These are phyloP conservation scores for Paxillus rubicundulus DNA, from an alignment of 768 basidiomycete species.

Conservation along the genomic window DNA sequence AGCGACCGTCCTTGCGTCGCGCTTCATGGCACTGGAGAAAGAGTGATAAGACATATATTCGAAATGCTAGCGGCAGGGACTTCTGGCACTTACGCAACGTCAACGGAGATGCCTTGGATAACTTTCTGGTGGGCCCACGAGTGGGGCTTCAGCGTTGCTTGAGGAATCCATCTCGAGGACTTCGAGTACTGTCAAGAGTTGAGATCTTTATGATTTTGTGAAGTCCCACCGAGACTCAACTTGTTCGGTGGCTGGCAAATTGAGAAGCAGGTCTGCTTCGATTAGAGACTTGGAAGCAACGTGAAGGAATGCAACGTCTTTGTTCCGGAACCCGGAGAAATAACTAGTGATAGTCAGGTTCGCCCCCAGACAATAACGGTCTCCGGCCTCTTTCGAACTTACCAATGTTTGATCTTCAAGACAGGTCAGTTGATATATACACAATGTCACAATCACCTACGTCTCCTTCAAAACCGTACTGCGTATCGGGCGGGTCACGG, in stretches of 20 bases:
- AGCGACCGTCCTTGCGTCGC: constrained; percentile 61
- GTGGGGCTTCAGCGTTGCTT: constrained; percentile 25
- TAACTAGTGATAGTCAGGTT: constrained; percentile 41
- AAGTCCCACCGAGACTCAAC: constrained; percentile 29
- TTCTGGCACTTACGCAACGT: constrained; percentile 26
- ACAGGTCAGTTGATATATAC: background rate
- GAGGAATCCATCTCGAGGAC: constrained; percentile 30
- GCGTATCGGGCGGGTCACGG: constrained; percentile 55
- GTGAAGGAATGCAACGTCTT: constrained; percentile 85
- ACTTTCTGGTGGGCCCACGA: constrained; percentile 31
- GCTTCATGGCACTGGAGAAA: constrained; percentile 48
- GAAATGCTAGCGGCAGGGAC: background rate
- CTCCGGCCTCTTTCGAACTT: background rate
- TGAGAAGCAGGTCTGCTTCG: constrained; percentile 81
- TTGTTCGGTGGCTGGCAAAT: constrained; percentile 78
- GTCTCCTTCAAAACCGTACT: constrained; percentile 79
- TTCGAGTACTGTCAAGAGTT: constrained; percentile 35
- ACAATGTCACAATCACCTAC: constrained; percentile 26
- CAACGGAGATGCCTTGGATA: constrained; percentile 16
- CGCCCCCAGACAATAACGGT: background rate
- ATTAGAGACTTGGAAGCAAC: constrained; percentile 66
- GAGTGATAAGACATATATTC: background rate
- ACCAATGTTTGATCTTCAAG: constrained; percentile 53
- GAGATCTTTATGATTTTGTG: background rate
- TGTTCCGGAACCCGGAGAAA: constrained; percentile 68